phyloP scores from a whole-genome alignment of 768 basidiomycete species.

The Amanita rubescens region DNA sequence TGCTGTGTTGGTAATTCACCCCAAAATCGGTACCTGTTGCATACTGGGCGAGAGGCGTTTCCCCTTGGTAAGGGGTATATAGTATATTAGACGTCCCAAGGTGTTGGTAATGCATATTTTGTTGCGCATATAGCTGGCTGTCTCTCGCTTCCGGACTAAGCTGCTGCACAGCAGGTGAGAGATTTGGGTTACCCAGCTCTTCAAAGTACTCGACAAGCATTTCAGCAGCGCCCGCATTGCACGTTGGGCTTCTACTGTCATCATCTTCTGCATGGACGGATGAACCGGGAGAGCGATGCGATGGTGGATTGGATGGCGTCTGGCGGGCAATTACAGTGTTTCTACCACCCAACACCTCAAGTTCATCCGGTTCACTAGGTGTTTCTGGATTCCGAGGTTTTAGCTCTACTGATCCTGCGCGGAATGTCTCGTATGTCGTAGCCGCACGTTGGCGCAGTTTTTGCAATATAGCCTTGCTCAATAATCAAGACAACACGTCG shows the following conservation, averaged over 20 bases:
- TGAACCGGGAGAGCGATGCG: constrained; percentile 13
- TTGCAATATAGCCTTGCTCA: constrained; percentile 27
- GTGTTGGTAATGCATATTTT: not conserved
- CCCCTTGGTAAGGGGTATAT: not conserved
- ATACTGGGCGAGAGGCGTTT: not conserved
- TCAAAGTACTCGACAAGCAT: constrained; percentile 21
- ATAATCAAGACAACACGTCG: not conserved
- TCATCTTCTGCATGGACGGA: constrained; percentile 11
- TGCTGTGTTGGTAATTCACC: not conserved
- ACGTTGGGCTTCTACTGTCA: constrained; percentile 18
- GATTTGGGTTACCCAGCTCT: constrained; percentile 13
- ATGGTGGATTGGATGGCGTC: constrained; percentile 24
- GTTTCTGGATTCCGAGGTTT: not conserved
- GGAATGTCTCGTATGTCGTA: constrained; percentile 21
- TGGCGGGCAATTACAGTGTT: constrained; percentile 25
- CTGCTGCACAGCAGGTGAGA: not conserved
- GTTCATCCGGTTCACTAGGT: constrained; percentile 23
- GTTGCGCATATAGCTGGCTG: not conserved
- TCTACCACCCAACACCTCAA: constrained; percentile 32
- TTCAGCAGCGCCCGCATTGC: constrained; percentile 16
- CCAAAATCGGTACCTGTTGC: not conserved
- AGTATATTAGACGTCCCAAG: not conserved
- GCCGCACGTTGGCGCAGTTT: constrained; percentile 30
- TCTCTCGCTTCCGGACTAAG: not conserved
- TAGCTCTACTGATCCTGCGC: constrained; percentile 15